phyloP scores from a whole-genome alignment of 345 rosid genomes.

The Gossypium turneri region DNA sequence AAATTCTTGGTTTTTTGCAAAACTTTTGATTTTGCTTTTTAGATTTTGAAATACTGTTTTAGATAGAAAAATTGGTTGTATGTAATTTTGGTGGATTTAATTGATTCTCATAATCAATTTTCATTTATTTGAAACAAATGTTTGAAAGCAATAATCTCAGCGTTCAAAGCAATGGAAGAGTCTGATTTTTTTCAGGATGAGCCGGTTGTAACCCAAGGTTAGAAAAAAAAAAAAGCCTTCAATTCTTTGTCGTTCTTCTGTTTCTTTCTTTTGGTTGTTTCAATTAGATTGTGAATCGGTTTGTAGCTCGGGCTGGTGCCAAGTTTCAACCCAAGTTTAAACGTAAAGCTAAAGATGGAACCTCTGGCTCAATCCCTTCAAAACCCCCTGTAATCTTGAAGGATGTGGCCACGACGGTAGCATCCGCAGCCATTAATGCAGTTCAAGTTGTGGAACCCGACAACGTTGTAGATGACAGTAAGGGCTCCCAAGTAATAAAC shows the following conservation, averaged over 20 bases:
- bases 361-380: slow-evolving; percentile 7
- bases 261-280: background rate
- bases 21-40: too few species aligned
- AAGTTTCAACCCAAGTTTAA: slow-evolving; percentile 43
- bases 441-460: background rate
- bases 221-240: background rate
- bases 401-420: slow-evolving; percentile 1
- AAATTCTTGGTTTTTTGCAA: too few species aligned
- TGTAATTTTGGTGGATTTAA: background rate
- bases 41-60: too few species aligned
- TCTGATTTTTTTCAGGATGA: background rate
- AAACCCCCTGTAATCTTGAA: background rate
- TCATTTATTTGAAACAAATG: background rate
- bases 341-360: slow-evolving; percentile 10
- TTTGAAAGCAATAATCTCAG: background rate
- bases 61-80: background rate
- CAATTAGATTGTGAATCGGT: slow-evolving; percentile 14
- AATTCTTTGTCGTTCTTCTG: background rate
- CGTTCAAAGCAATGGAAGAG: slow-evolving; percentile 3
- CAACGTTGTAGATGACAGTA: background rate
- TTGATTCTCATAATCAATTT: background rate
- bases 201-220: slow-evolving; percentile 32
- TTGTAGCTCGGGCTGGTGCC: slow-evolving; percentile 30
- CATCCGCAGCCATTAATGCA: background rate
- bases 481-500: background rate